Percentiles rank a stretch among this genome's conserved stretches.
phyloP scores from a whole-genome alignment of 2,329 filamentous ascomycete genomes.

The Aspergillus melleus region DNA sequence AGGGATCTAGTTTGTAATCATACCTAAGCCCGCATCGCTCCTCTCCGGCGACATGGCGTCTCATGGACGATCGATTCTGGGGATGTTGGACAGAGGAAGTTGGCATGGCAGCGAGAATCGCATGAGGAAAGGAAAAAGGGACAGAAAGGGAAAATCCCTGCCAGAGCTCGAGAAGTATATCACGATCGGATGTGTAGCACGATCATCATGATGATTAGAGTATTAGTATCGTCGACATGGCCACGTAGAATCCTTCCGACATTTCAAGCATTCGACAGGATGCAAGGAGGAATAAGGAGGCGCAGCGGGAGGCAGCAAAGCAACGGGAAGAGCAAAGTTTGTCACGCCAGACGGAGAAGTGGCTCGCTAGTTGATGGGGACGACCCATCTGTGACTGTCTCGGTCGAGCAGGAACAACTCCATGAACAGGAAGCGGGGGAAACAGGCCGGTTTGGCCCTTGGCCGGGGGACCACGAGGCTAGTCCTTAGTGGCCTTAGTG shows the following conservation, averaged over 20 bases:
- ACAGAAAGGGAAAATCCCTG: slow-evolving; percentile 4
- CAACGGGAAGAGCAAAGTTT: too few relatives aligned
- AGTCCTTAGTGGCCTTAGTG: background rate
- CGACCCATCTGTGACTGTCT: too few relatives aligned
- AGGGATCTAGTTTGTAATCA: slow-evolving; percentile 8
- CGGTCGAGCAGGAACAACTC: too few relatives aligned
- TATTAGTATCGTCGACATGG: background rate
- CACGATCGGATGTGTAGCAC: slow-evolving; percentile 1
- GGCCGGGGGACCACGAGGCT: background rate
- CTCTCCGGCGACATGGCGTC: slow-evolving; percentile 31
- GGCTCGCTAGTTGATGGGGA: too few relatives aligned
- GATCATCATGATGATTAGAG: background rate
- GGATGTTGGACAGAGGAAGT: slow-evolving; percentile 2
- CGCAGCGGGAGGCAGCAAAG: background rate
- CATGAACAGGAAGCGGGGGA: background rate
- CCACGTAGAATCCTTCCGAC: background rate
- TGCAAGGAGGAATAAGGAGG: background rate
- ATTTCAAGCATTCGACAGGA: background rate
- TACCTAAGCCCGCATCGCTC: slow-evolving; percentile 25
- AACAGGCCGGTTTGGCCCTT: background rate
- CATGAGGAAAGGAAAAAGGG: background rate
- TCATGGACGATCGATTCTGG: slow-evolving; percentile 19
- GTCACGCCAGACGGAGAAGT: too few relatives aligned
- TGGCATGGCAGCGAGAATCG: slow-evolving; percentile 17
- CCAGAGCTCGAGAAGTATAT: slow-evolving; percentile 3